Conservation (phyloP, 164 flowering plant genomes). For the Litsea cubeba region DNA sequence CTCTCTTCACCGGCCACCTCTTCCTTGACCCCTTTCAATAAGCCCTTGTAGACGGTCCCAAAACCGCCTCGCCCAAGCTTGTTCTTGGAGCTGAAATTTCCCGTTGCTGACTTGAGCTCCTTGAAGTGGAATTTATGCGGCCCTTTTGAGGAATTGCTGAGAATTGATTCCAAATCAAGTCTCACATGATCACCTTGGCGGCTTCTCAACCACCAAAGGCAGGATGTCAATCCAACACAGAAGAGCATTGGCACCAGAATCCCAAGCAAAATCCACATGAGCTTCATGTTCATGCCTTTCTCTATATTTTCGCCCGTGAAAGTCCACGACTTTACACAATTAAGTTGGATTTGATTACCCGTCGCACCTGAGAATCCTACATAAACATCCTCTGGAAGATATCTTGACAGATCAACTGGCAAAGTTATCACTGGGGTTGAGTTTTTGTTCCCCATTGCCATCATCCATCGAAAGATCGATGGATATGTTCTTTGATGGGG, state of each 20-base stretch:
- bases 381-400: constrained; percentile 12
- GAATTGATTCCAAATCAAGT: background rate
- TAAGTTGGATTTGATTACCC: constrained; percentile 24
- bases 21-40: constrained; percentile 15
- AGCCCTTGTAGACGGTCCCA: constrained; percentile 59
- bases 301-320: constrained; percentile 24
- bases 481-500: constrained; percentile 11
- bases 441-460: constrained; percentile 9
- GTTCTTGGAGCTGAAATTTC: constrained; percentile 32
- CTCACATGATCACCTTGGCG: background rate
- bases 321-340: constrained; percentile 39
- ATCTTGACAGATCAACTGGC: constrained; percentile 26
- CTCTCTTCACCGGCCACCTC: constrained; percentile 57
- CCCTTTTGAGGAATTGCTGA: constrained; percentile 7
- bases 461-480: constrained; percentile 17
- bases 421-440: constrained; percentile 6
- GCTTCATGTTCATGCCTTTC: background rate
- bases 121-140: constrained; percentile 38
- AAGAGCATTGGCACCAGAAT: constrained; percentile 11
- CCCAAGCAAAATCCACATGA: constrained; percentile 30
- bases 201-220: background rate
- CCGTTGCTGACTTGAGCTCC: constrained; percentile 45
- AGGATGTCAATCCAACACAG: background rate
- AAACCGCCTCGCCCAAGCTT: constrained; percentile 64
- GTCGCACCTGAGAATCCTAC: constrained; percentile 11